Percentiles rank a stretch among this genome's conserved stretches.
phyloP scores from a whole-genome alignment of 768 basidiomycete species.

The Tricholoma terreum region DNA sequence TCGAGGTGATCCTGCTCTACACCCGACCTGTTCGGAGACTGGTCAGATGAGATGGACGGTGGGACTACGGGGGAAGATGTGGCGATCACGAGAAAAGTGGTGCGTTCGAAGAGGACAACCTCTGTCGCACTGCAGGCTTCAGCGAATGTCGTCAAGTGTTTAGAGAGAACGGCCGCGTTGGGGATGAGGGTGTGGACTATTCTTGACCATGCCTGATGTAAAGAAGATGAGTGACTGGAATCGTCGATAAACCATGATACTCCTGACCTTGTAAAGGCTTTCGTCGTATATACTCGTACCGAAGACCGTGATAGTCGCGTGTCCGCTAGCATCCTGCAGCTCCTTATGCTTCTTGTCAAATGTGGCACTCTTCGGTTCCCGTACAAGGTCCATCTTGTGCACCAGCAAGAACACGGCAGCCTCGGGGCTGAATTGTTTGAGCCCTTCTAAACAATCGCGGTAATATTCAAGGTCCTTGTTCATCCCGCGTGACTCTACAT shows the following conservation, averaged over 20 bases:
- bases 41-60: conserved; percentile 22
- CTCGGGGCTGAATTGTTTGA: conserved; percentile 74
- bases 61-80: conserved; percentile 52
- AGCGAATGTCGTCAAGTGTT: conserved; percentile 84
- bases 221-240: neutral
- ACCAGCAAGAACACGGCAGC: conserved; percentile 87
- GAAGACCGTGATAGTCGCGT: conserved; percentile 65
- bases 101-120: conserved; percentile 93
- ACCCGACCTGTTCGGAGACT: conserved; percentile 10
- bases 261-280: conserved; percentile 85
- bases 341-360: conserved; percentile 76
- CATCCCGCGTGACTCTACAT: conserved; percentile 85
- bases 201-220: conserved; percentile 88
- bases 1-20: conserved; percentile 27
- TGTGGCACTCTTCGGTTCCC: conserved; percentile 52
- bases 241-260: conserved; percentile 5
- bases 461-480: conserved; percentile 89
- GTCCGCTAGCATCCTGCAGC: conserved; percentile 64
- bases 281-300: conserved; percentile 98
- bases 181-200: conserved; percentile 97
- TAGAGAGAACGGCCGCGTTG: conserved; percentile 85
- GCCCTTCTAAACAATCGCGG: conserved; percentile 82
- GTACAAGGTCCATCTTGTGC: conserved; percentile 97
- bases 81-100: conserved; percentile 97
- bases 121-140: conserved; percentile 87